Conservation (phyloP, 306 rosid genomes). For the Urtica urens region DNA sequence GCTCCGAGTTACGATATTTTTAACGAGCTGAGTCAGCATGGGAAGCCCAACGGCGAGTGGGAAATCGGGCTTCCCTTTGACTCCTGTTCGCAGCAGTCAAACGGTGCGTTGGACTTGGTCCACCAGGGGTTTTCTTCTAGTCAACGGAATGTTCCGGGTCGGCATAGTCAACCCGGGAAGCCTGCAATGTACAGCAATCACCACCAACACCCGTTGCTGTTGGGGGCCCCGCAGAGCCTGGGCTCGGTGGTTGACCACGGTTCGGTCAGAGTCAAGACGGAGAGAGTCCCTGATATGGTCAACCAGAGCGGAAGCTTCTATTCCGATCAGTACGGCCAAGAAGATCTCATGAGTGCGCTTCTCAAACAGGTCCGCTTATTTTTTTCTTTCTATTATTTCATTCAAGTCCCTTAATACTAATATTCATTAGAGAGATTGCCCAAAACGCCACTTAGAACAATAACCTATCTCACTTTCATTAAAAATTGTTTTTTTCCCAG, state of each 20-base stretch:
- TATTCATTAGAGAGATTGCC: too few relatives aligned
- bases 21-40: constrained; percentile 55
- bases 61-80: constrained; percentile 46
- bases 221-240: too few relatives aligned
- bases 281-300: constrained; percentile 45
- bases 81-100: constrained; percentile 51
- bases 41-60: constrained; percentile 86
- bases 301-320: constrained; percentile 39
- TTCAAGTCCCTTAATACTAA: too few relatives aligned
- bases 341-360: constrained; percentile 89
- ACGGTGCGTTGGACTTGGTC: constrained; percentile 54
- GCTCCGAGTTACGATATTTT: constrained; percentile 60
- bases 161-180: constrained; percentile 31
- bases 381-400: background rate
- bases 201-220: too few relatives aligned
- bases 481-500: too few relatives aligned
- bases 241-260: constrained; percentile 34
- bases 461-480: too few relatives aligned
- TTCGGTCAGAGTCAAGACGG: constrained; percentile 50
- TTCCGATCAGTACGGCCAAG: constrained; percentile 72
- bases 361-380: constrained; percentile 65
- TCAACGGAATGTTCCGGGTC: constrained; percentile 36
- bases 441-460: too few relatives aligned
- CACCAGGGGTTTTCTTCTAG: constrained; percentile 60
- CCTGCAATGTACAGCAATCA: constrained; percentile 46